Evolutionary conservation across 345 rosid species (phyloP).

Genomic region (Pistacia vera): DNA sequence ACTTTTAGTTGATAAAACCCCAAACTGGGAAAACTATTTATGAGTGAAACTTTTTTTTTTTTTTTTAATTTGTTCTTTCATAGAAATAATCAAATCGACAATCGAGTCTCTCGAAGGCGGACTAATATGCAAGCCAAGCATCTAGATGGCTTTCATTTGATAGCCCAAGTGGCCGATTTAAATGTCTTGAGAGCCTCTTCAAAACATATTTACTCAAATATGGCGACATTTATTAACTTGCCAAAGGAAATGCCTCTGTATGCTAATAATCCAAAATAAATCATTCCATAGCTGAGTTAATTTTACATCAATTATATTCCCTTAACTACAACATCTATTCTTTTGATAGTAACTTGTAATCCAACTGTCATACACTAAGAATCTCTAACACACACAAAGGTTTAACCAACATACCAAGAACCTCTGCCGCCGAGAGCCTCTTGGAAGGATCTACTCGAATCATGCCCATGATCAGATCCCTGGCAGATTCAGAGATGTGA

Average conservation of each 20-base stretch:
- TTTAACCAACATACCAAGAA: conserved; percentile 49
- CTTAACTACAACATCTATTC: not conserved
- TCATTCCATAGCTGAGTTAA: not conserved
- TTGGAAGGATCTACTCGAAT: conserved; percentile 69
- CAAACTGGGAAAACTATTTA: not conserved
- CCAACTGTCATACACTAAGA: not conserved
- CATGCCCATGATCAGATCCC: conserved; percentile 70
- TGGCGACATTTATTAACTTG: not conserved
- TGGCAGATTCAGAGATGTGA: conserved; percentile 58
- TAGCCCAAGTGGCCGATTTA: not conserved
- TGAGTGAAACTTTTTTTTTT: not conserved
- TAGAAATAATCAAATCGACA: not conserved
- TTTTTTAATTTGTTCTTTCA: not conserved
- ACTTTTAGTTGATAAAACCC: not conserved
- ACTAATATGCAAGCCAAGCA: not conserved
- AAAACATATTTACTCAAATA: not conserved
- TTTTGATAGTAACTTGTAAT: not conserved
- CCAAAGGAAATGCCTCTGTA: not conserved
- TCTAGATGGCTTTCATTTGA: not conserved
- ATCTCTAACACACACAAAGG: not conserved
- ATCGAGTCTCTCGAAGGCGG: not conserved
- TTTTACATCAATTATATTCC: not conserved
- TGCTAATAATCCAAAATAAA: not conserved
- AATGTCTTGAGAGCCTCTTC: not conserved
- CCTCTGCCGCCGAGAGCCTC: conserved; percentile 67